Evolutionary conservation across 1,139 yeast species (phyloP).

Genomic region (Pichia sp.): DNA sequence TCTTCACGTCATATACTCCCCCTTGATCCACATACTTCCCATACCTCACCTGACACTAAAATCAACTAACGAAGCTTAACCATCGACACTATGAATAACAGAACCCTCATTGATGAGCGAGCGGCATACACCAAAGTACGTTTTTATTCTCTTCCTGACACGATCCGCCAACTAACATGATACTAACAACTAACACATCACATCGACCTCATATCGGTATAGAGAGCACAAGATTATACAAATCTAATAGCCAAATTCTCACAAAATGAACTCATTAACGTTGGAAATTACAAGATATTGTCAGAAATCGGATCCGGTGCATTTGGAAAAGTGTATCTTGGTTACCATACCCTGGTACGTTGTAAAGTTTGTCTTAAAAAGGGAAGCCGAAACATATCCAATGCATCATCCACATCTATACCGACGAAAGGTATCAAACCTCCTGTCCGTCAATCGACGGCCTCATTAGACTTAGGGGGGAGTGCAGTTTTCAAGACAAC

Average conservation of each 20-base stretch:
- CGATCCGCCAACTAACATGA: not conserved
- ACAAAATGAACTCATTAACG: constrained; percentile 39
- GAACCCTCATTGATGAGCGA: constrained; percentile 24
- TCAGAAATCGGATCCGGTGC: constrained; percentile 83
- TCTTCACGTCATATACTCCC: too few species aligned
- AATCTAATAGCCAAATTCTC: constrained; percentile 24
- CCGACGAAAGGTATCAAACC: too few species aligned
- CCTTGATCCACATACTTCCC: too few species aligned
- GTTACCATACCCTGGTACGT: constrained; percentile 65
- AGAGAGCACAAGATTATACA: constrained; percentile 27
- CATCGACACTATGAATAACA: constrained; percentile 13
- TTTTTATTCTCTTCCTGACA: not conserved
- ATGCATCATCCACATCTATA: not conserved
- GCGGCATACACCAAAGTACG: constrained; percentile 24
- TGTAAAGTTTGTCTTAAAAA: constrained; percentile 80
- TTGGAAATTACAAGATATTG: constrained; percentile 71
- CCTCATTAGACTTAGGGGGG: too few species aligned
- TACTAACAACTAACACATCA: constrained; percentile 7
- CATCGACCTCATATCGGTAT: too few species aligned
- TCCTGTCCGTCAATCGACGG: too few species aligned
- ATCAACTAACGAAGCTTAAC: too few species aligned
- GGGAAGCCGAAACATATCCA: constrained; percentile 37
- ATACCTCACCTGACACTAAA: too few species aligned
- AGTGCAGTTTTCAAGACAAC: not conserved
- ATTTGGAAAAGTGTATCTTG: constrained; percentile 87